Conservation (phyloP, 371 early-diverging fungal species). For the Rhizomucor miehei region DNA sequence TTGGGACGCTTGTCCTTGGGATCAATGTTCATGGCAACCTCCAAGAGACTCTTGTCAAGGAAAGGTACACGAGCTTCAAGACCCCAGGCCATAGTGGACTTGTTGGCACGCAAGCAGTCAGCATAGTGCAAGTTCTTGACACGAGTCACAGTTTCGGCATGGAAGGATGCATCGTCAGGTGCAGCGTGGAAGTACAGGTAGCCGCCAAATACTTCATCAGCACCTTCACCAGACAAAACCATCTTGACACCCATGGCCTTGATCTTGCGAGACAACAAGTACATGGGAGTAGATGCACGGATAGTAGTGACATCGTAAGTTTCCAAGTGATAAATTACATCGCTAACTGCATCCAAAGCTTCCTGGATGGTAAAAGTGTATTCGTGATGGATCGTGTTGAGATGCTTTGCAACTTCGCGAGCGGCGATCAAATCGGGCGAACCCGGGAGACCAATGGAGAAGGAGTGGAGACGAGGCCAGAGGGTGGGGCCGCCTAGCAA, state of each 20-base stretch:
- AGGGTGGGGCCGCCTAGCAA: constrained; percentile 46
- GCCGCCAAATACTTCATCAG: constrained; percentile 96
- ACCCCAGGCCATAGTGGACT: constrained; percentile 98
- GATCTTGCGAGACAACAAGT: constrained; percentile 92
- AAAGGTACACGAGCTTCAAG: constrained; percentile 97
- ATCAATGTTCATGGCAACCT: constrained; percentile 82
- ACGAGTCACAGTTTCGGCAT: constrained; percentile 84
- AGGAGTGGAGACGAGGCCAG: constrained; percentile 92
- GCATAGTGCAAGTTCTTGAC: constrained; percentile 94
- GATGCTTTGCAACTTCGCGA: constrained; percentile 82
- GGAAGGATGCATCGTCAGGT: constrained; percentile 79
- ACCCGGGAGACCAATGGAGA: constrained; percentile 93
- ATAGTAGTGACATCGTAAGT: constrained; percentile 99
- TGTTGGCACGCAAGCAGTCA: constrained; percentile 96
- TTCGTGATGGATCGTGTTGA: constrained; percentile 91
- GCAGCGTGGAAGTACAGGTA: constrained; percentile 97
- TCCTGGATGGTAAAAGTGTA: constrained; percentile 94
- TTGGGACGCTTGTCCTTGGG: constrained; percentile 77
- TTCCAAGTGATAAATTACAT: constrained; percentile 95
- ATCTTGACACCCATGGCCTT: constrained; percentile 98
- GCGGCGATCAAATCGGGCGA: constrained; percentile 94
- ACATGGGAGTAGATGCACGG: constrained; percentile 97
- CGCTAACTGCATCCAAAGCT: constrained; percentile 91
- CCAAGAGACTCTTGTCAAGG: constrained; percentile 86
- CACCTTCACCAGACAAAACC: constrained; percentile 96